A percentile compares a stretch with the other conserved stretches of the same genome.
These are phyloP conservation scores for Pyropia yezoensis DNA, from an alignment of 23 red algal species.

Conservation along the genomic window DNA sequence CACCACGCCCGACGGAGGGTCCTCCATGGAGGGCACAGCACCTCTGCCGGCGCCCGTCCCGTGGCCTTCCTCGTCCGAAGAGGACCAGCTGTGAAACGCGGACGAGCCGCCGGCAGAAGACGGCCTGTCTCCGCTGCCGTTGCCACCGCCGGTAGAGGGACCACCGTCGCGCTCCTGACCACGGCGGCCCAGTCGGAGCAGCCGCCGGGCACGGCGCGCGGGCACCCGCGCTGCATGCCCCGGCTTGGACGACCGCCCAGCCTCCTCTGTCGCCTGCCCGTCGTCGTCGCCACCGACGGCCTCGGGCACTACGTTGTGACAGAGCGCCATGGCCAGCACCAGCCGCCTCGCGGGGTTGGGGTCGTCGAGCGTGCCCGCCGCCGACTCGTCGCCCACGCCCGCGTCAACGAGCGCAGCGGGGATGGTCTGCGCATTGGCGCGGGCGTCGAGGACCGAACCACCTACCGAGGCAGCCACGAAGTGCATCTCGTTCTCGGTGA, in stretches of 20 bases:
- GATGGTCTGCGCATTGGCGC: conserved; percentile 7
- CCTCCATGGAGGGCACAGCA: no score
- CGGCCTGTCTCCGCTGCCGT: no score
- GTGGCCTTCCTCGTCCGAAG: no score
- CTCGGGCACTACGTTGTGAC: conserved; percentile 72
- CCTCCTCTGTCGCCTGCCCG: neutral
- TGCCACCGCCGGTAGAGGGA: no score
- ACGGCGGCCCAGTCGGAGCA: no score
- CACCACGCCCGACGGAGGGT: no score
- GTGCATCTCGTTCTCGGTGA: conserved; percentile 81
- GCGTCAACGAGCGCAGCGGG: conserved; percentile 7
- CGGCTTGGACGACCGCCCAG: neutral
- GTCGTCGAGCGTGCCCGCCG: neutral
- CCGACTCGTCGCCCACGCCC: conserved; percentile 3
- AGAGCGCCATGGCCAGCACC: conserved; percentile 75
- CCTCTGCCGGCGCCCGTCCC: no score
- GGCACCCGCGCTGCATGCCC: no score
- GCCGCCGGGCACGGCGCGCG: no score
- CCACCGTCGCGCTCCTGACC: no score
- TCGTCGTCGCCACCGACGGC: conserved; percentile 7
- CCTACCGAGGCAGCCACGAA: conserved; percentile 48
- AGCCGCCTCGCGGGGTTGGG: conserved; percentile 12
- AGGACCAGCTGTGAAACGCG: no score
- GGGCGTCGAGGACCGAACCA: conserved; percentile 41
- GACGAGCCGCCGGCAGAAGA: no score